These are phyloP conservation scores for Geotrichum citri-aurantii DNA, from an alignment of 1,139 yeast species.

Conservation along the genomic window DNA sequence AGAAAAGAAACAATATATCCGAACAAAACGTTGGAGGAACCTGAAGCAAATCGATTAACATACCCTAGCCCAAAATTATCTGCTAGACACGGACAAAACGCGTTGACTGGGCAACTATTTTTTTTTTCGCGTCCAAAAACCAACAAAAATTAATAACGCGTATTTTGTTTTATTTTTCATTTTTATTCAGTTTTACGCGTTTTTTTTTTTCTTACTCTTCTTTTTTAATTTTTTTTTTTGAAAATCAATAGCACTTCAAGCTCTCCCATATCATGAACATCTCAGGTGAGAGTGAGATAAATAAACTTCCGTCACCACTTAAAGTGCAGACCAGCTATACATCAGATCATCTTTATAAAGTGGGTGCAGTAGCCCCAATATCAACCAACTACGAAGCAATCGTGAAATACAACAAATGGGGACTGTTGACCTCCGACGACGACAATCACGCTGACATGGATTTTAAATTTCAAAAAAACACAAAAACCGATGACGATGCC, in stretches of 20 bases:
- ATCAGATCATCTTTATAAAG: neutral
- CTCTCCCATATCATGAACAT: neutral
- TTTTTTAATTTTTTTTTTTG: neutral
- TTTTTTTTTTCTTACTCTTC: neutral
- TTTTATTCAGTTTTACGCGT: neutral
- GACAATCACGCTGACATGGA: neutral
- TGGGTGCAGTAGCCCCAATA: neutral
- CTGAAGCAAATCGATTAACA: neutral
- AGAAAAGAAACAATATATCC: no score
- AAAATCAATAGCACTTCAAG: neutral
- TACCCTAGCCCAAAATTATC: neutral
- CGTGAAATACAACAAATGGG: conserved; percentile 9
- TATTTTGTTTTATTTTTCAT: neutral
- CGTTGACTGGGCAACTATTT: neutral
- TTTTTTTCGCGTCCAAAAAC: neutral
- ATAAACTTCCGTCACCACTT: neutral
- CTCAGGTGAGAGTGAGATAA: neutral
- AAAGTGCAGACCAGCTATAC: neutral
- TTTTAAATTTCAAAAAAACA: neutral
- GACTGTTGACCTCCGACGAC: conserved; percentile 13
- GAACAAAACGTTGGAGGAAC: no score
- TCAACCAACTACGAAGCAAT: neutral
- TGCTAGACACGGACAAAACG: neutral
- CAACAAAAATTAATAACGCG: neutral
- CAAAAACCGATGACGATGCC: neutral